Evolutionary conservation across 2,329 filamentous ascomycete genomes (phyloP).

Genomic region (Exophiala xenobiotica): DNA sequence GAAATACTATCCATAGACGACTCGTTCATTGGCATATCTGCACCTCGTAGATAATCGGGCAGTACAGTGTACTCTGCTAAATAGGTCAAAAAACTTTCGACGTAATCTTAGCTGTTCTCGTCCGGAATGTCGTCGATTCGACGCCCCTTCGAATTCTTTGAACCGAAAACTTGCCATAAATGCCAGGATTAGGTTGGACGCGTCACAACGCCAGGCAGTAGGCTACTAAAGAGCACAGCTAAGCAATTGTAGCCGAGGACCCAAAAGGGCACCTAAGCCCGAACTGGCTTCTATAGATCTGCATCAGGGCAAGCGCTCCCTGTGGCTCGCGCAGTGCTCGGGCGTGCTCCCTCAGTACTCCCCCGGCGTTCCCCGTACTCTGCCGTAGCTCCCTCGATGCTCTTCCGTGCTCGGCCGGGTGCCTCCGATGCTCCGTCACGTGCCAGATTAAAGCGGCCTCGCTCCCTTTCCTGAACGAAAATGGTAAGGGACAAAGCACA

Average conservation of each 20-base stretch:
- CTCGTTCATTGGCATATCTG: no score
- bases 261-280: neutral
- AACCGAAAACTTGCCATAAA: no score
- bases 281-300: neutral
- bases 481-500: slow-evolving; percentile 1
- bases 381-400: neutral
- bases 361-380: neutral
- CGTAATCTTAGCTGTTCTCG: no score
- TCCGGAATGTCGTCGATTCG: no score
- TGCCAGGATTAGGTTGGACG: no score
- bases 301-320: neutral
- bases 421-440: slow-evolving; percentile 1
- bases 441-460: slow-evolving; percentile 1
- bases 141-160: no score
- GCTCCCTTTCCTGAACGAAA: neutral
- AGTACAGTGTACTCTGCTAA: no score
- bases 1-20: no score
- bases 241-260: neutral
- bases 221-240: no score
- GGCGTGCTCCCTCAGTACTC: neutral
- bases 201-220: no score
- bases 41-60: no score
- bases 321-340: slow-evolving; percentile 1
- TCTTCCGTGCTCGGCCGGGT: slow-evolving; percentile 3
- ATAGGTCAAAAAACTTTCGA: no score